Evolutionary conservation across 345 rosid genomes (phyloP), one percentile per base, ranked within the genome.

Genomic region (Crucihimalaya himalaica): DNA sequence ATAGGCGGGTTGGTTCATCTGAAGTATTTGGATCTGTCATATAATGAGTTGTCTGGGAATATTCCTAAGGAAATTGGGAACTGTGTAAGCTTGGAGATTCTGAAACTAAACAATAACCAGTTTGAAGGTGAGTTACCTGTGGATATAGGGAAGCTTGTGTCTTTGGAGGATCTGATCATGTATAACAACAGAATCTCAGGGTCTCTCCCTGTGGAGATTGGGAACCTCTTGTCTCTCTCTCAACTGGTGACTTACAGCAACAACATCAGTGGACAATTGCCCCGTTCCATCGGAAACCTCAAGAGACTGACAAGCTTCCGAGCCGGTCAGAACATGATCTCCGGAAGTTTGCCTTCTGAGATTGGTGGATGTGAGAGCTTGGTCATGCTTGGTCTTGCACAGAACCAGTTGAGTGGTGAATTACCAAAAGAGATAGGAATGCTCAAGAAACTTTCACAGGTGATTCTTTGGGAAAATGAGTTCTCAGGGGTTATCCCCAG

Each of bases 351-450:
- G 50, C 98, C 98, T 32, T 34, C 86, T 3, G 89, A 84, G 83
- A 82, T 91, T 16, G 94, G 91, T 31, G 83, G 78, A 43, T 93
- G 98, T 71, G 72, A 73, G 81, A 83, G 78, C 71, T 79, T 93
- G 82, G 73, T 67, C 72, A 69, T 81, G 82, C 88, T 93, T 51
- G 97, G 98, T 77, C 92, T 93, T 47, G 98, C 97, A 9, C 98
- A 93, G 71, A 93, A 91, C 62, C 69, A 73, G 68, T 48, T 93
- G 47, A 73, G 80, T 2, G 92, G 92, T 10, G 84, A 83, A 40
- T 60, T 93, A 70, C 96, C 98, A 0, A 83, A 52, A 80, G 92
- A 88, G 75, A 80, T 91, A 46, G 98, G 98, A 52, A 81, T 67
- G 89, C 86, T 93, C 3, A 77, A 73, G 79, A 63, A 62, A 45